Evolutionary conservation across 2,329 filamentous ascomycete genomes (phyloP).

Genomic region (Pezicula neosporulosa): DNA sequence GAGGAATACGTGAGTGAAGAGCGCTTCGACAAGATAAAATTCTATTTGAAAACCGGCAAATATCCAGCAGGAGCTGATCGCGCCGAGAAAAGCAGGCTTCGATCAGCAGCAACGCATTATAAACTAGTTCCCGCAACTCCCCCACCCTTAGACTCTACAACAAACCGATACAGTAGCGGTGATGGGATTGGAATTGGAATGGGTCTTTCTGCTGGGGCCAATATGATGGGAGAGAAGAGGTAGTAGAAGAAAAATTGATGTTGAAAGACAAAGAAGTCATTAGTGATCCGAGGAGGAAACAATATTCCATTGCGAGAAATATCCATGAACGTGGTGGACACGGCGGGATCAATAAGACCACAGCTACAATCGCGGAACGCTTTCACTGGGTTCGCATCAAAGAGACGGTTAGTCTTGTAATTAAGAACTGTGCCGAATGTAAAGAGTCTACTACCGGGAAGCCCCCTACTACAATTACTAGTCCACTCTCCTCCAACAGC

Average conservation of each 20-base stretch:
- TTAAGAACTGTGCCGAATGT: slow-evolving; percentile 86
- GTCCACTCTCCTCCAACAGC: slow-evolving; percentile 14
- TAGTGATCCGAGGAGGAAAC: slow-evolving; percentile 77
- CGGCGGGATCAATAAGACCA: slow-evolving; percentile 97
- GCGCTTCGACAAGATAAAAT: slow-evolving; percentile 97
- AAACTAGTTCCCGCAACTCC: slow-evolving; percentile 59
- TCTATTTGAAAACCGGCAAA: slow-evolving; percentile 90
- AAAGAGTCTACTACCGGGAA: slow-evolving; percentile 68
- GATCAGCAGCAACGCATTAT: slow-evolving; percentile 93
- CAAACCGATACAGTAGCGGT: too few relatives aligned
- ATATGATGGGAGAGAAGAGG: slow-evolving; percentile 12
- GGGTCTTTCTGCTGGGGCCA: too few relatives aligned
- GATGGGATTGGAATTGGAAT: background rate
- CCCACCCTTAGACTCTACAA: background rate
- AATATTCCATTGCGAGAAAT: slow-evolving; percentile 82
- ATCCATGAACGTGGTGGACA: slow-evolving; percentile 70
- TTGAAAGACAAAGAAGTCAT: slow-evolving; percentile 98
- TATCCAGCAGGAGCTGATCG: slow-evolving; percentile 92
- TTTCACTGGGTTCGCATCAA: slow-evolving; percentile 99
- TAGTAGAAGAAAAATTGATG: slow-evolving; percentile 73
- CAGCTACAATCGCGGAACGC: slow-evolving; percentile 85
- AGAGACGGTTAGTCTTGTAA: slow-evolving; percentile 92
- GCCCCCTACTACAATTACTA: slow-evolving; percentile 18
- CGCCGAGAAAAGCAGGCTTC: slow-evolving; percentile 90
- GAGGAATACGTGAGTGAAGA: slow-evolving; percentile 90